A percentile compares a stretch with the other conserved stretches of the same genome.
phyloP scores from a whole-genome alignment of 805 yeast genomes.

The Myxozyma neglecta region DNA sequence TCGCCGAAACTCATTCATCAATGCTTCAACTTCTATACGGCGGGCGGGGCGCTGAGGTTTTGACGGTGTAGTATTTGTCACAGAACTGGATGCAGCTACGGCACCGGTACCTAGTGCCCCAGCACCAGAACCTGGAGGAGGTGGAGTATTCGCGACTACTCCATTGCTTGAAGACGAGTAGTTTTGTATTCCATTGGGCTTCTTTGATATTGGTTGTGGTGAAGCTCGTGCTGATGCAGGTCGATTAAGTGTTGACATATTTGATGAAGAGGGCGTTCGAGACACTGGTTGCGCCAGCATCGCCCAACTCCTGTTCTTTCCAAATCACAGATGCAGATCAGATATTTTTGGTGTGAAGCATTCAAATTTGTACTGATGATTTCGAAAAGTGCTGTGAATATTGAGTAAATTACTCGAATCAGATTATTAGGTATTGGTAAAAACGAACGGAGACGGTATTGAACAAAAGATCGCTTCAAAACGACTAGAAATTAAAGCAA shows the following conservation, averaged over 20 bases:
- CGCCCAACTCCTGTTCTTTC: neutral
- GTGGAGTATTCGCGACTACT: neutral
- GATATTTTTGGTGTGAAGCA: no score
- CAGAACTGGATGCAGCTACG: neutral
- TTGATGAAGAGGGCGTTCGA: conserved; percentile 10
- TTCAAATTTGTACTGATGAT: no score
- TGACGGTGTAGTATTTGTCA: conserved; percentile 19
- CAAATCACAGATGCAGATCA: neutral
- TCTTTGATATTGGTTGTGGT: conserved; percentile 21
- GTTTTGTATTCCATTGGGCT: neutral
- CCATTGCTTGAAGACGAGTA: neutral
- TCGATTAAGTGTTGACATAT: conserved; percentile 10
- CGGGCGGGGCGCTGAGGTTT: conserved; percentile 33
- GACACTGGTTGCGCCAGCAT: conserved; percentile 13
- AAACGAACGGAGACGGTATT: neutral
- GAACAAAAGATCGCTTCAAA: neutral
- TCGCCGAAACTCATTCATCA: conserved; percentile 72
- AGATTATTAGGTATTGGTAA: neutral
- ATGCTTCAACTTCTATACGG: conserved; percentile 60
- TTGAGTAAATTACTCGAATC: neutral
- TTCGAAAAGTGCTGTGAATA: neutral
- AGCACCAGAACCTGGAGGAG: neutral
- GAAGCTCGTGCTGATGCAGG: conserved; percentile 22
- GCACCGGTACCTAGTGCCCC: no score
- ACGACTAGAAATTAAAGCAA: neutral